These are phyloP conservation scores for Madurella mycetomatis DNA, from an alignment of 2,329 filamentous ascomycete genomes.

Conservation along the genomic window DNA sequence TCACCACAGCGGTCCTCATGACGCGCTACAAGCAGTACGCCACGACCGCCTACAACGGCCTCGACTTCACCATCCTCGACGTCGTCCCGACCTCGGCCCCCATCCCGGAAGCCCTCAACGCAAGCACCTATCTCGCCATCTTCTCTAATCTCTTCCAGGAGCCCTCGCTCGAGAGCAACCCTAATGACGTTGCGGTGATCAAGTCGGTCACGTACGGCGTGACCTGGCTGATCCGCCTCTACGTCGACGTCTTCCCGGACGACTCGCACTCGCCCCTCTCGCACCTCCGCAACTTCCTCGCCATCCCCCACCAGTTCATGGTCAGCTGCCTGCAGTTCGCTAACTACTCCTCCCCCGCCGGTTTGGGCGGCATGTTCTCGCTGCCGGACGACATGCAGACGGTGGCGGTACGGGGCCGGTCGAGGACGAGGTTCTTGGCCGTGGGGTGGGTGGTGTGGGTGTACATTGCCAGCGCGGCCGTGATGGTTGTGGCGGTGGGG, in stretches of 20 bases:
- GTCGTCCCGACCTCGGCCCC: not conserved
- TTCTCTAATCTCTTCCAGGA: not conserved
- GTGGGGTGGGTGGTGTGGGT: not conserved
- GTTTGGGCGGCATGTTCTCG: not conserved
- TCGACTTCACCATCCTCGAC: not conserved
- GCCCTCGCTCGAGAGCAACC: not conserved
- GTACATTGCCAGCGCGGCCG: not conserved
- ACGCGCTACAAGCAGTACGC: slow-evolving; percentile 8
- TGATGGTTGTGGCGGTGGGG: not conserved
- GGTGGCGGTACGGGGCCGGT: not conserved
- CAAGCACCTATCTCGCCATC: not conserved
- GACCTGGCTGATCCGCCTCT: slow-evolving; percentile 6
- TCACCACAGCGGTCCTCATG: not conserved
- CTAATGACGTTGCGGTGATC: not conserved
- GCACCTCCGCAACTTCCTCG: slow-evolving; percentile 9
- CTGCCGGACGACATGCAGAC: not conserved
- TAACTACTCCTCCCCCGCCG: not conserved
- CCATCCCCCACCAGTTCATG: slow-evolving; percentile 10
- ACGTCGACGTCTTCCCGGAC: slow-evolving; percentile 9
- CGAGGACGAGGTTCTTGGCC: not conserved
- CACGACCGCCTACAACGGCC: not conserved
- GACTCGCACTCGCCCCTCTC: slow-evolving; percentile 3
- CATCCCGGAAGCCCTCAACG: not conserved
- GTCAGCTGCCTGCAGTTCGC: slow-evolving; percentile 5
- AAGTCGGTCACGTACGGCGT: not conserved